Conservation (phyloP, 2,329 filamentous ascomycete species). For the Chrysoporthe puriensis region DNA sequence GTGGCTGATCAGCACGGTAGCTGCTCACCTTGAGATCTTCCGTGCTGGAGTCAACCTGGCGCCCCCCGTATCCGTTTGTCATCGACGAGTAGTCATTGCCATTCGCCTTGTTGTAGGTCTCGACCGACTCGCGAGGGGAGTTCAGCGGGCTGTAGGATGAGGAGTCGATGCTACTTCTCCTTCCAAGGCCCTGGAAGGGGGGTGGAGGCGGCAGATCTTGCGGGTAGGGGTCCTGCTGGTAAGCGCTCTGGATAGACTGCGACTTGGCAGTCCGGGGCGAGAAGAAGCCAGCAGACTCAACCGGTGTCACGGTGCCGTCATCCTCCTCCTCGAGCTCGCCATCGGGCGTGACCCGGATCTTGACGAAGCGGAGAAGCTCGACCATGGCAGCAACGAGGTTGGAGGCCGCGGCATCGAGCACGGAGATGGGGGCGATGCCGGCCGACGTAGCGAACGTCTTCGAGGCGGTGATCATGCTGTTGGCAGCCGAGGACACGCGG, state of each 20-base stretch:
- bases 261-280: slow-evolving; percentile 50
- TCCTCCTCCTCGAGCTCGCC: slow-evolving; percentile 80
- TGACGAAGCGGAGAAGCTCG: slow-evolving; percentile 81
- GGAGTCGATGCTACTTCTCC: slow-evolving; percentile 66
- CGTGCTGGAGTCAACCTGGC: slow-evolving; percentile 43
- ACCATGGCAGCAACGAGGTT: slow-evolving; percentile 86
- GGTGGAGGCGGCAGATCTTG: slow-evolving; percentile 52
- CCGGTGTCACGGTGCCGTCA: slow-evolving; percentile 66
- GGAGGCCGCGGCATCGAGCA: slow-evolving; percentile 90
- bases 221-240: slow-evolving; percentile 41
- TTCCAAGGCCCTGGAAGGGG: slow-evolving; percentile 62
- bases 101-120: slow-evolving; percentile 44
- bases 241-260: slow-evolving; percentile 29
- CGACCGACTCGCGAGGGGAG: slow-evolving; percentile 65
- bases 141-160: slow-evolving; percentile 76
- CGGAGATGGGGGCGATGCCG: slow-evolving; percentile 88
- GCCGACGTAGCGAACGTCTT: slow-evolving; percentile 86
- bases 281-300: slow-evolving; percentile 72
- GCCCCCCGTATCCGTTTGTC: slow-evolving; percentile 45
- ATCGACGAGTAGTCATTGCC: slow-evolving; percentile 42
- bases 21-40: slow-evolving; percentile 54
- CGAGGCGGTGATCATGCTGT: slow-evolving; percentile 91
- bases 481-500: slow-evolving; percentile 88
- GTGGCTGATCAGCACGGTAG: background rate
- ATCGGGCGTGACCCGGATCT: slow-evolving; percentile 76